A percentile compares a stretch with the other conserved stretches of the same genome.
phyloP scores from a whole-genome alignment of 2,329 filamentous ascomycete species.

The Cercospora citrullina region DNA sequence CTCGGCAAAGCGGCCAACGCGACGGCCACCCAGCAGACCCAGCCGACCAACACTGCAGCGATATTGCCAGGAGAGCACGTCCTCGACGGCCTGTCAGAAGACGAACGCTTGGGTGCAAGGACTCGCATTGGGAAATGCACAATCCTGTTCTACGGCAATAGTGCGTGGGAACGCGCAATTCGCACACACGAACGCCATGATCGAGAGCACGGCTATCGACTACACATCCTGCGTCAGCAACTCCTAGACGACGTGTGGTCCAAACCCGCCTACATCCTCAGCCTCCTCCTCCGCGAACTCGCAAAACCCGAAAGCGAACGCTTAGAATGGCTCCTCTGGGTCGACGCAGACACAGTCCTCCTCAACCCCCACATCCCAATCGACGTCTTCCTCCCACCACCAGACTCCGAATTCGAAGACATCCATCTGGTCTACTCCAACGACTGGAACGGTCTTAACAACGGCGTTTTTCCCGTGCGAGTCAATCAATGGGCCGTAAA shows the following conservation, averaged over 20 bases:
- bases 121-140: slow-evolving; percentile 43
- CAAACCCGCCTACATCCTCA: slow-evolving; percentile 48
- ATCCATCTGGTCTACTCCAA: slow-evolving; percentile 42
- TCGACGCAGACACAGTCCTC: slow-evolving; percentile 48
- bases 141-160: slow-evolving; percentile 42
- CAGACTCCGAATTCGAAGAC: slow-evolving; percentile 38
- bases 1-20: not conserved
- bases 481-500: slow-evolving; percentile 44
- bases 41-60: not conserved
- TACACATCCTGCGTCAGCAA: slow-evolving; percentile 45
- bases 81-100: slow-evolving; percentile 30
- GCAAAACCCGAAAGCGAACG: slow-evolving; percentile 42
- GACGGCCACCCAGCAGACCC: not conserved
- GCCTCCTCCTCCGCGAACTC: slow-evolving; percentile 43
- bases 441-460: slow-evolving; percentile 48
- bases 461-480: slow-evolving; percentile 46
- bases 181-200: slow-evolving; percentile 46
- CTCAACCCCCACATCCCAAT: slow-evolving; percentile 46
- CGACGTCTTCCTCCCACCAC: slow-evolving; percentile 44
- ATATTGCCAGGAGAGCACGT: slow-evolving; percentile 29
- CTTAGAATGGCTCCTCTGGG: slow-evolving; percentile 48
- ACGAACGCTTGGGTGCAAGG: slow-evolving; percentile 35
- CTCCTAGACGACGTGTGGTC: slow-evolving; percentile 49
- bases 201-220: slow-evolving; percentile 44
- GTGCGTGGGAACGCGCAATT: slow-evolving; percentile 45